Percentiles rank a stretch among this genome's conserved stretches.
phyloP scores from a whole-genome alignment of 164 flowering plant genomes.

The Tetracentron sinense region DNA sequence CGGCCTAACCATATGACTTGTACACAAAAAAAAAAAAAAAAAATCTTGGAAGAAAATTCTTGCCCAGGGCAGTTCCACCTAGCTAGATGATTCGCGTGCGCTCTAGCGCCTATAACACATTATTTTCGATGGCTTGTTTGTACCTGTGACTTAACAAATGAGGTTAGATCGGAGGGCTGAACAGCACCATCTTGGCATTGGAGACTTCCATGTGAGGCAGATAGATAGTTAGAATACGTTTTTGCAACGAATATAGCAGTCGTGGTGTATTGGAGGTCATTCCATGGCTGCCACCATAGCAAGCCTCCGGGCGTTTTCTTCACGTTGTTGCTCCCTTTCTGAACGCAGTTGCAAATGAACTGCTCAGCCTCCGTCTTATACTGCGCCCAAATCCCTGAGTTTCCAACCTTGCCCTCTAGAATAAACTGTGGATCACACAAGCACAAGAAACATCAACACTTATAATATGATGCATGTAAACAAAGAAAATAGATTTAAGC shows the following conservation, averaged over 20 bases:
- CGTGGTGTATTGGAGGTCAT: slow-evolving; percentile 44
- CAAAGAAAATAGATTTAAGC: too few species aligned
- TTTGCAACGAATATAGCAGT: slow-evolving; percentile 32
- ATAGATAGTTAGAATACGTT: slow-evolving; percentile 38
- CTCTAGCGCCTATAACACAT: too few species aligned
- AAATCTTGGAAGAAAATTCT: too few species aligned
- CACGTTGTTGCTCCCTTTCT: slow-evolving; percentile 42
- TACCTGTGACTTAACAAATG: slow-evolving; percentile 46
- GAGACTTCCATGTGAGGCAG: slow-evolving; percentile 8
- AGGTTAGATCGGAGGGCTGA: slow-evolving; percentile 23
- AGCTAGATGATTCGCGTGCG: too few species aligned
- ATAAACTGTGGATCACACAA: slow-evolving; percentile 25
- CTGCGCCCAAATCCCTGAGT: slow-evolving; percentile 18
- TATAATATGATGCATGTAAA: background rate
- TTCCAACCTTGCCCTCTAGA: slow-evolving; percentile 25
- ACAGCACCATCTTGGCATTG: slow-evolving; percentile 32
- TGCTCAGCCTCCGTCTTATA: slow-evolving; percentile 41
- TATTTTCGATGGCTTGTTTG: too few species aligned
- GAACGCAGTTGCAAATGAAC: slow-evolving; percentile 44
- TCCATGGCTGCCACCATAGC: slow-evolving; percentile 32
- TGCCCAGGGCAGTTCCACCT: too few species aligned
- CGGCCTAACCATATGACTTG: too few species aligned
- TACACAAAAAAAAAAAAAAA: too few species aligned
- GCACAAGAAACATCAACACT: background rate
- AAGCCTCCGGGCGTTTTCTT: slow-evolving; percentile 39